phyloP scores from a whole-genome alignment of 352 stramenopile genomes.

The Globisporangium solare region DNA sequence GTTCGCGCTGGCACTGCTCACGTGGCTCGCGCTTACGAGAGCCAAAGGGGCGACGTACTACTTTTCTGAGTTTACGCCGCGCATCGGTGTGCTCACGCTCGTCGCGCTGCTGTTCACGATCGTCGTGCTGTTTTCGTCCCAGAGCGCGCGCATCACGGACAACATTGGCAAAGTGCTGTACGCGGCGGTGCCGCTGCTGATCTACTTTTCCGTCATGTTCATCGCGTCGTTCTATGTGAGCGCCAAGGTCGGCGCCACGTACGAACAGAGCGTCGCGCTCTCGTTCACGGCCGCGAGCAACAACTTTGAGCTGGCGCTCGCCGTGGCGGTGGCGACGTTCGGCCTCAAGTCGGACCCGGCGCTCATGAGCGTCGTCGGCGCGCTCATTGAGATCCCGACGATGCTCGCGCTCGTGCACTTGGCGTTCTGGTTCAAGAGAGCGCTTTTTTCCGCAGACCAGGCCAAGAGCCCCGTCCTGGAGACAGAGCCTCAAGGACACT shows the following conservation, averaged over 20 bases:
- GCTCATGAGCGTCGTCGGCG: slow-evolving; percentile 63
- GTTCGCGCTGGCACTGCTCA: too few species aligned
- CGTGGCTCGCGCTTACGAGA: too few species aligned
- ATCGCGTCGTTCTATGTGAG: too few species aligned
- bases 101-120: slow-evolving; percentile 56
- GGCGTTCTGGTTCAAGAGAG: slow-evolving; percentile 27
- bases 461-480: too few species aligned
- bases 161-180: slow-evolving; percentile 43
- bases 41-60: too few species aligned
- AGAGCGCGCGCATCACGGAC: slow-evolving; percentile 50
- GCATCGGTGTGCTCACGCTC: slow-evolving; percentile 46
- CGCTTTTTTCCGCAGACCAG: too few species aligned
- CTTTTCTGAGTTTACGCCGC: slow-evolving; percentile 27
- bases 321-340: slow-evolving; percentile 58
- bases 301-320: slow-evolving; percentile 72
- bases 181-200: too few species aligned
- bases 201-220: too few species aligned
- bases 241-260: slow-evolving; percentile 25
- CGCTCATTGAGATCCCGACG: slow-evolving; percentile 66
- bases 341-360: slow-evolving; percentile 66
- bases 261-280: slow-evolving; percentile 33
- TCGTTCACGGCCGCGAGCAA: slow-evolving; percentile 74
- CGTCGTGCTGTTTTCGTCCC: slow-evolving; percentile 61
- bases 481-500: too few species aligned
- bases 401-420: slow-evolving; percentile 62